phyloP scores from a whole-genome alignment of 148 eudicot species.

The Chenopodium berlandieri region DNA sequence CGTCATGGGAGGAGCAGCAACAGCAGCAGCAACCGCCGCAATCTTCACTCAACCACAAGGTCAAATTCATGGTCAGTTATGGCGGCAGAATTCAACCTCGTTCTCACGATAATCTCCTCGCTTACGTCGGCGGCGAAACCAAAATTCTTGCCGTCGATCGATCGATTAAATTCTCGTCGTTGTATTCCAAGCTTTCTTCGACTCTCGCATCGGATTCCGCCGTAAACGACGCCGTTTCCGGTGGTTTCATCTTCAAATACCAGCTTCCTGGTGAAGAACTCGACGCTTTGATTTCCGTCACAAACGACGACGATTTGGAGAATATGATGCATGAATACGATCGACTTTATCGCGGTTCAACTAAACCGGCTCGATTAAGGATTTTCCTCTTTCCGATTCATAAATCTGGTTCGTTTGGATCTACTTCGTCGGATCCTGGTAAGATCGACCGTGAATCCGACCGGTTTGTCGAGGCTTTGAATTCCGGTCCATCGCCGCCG shows the following conservation, averaged over 20 bases:
- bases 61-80: conserved; percentile 80
- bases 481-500: conserved; percentile 34
- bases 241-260: conserved; percentile 51
- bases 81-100: conserved; percentile 82
- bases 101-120: conserved; percentile 64
- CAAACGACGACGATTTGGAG: conserved; percentile 85
- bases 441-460: conserved; percentile 39
- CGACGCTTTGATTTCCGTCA: conserved; percentile 80
- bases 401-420: conserved; percentile 17
- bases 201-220: conserved; percentile 26
- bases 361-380: conserved; percentile 67
- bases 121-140: conserved; percentile 84
- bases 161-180: conserved; percentile 34
- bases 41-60: conserved; percentile 34
- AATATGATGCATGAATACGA: conserved; percentile 94
- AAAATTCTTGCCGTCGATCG: conserved; percentile 74
- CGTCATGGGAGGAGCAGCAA: conserved; percentile 46
- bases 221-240: not conserved
- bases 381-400: conserved; percentile 49
- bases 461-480: conserved; percentile 60
- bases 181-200: conserved; percentile 38
- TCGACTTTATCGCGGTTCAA: conserved; percentile 47
- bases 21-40: not conserved
- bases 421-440: conserved; percentile 33
- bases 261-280: conserved; percentile 89